These are phyloP conservation scores for Turritis glabra DNA, from an alignment of 345 rosid genomes.

Conservation along the genomic window DNA sequence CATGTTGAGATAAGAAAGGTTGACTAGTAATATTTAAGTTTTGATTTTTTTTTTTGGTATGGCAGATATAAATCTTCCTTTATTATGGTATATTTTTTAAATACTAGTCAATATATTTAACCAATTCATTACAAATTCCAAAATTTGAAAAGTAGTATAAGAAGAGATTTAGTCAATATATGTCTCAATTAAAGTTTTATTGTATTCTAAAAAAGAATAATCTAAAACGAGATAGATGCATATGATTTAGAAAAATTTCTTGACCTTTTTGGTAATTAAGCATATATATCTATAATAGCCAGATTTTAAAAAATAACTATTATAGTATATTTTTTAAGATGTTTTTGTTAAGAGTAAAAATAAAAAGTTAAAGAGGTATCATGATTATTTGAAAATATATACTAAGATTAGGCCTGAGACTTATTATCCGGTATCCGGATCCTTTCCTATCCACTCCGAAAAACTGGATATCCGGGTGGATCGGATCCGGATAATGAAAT, in stretches of 20 bases:
- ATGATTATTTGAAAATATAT: neutral
- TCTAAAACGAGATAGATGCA: slow-evolving; percentile 1
- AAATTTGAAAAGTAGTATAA: neutral
- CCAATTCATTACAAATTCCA: neutral
- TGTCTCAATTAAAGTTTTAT: neutral
- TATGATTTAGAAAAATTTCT: neutral
- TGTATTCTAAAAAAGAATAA: neutral
- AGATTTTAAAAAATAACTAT: neutral
- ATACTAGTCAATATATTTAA: neutral
- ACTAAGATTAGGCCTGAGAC: too few species aligned
- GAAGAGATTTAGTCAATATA: neutral
- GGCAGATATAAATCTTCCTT: neutral
- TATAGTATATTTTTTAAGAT: neutral
- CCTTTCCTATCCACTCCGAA: too few species aligned
- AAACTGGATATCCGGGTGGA: too few species aligned
- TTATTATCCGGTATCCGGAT: too few species aligned
- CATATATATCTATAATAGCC: neutral
- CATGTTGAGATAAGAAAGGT: neutral
- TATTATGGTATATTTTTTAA: neutral
- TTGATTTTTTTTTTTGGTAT: neutral
- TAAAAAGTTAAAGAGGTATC: neutral
- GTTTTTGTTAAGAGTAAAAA: too few species aligned
- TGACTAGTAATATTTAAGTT: neutral
- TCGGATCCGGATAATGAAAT: too few species aligned
- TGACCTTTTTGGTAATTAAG: neutral